These are phyloP conservation scores for Alternaria brassicicola DNA, from an alignment of 2,329 filamentous ascomycete species.

Conservation along the genomic window DNA sequence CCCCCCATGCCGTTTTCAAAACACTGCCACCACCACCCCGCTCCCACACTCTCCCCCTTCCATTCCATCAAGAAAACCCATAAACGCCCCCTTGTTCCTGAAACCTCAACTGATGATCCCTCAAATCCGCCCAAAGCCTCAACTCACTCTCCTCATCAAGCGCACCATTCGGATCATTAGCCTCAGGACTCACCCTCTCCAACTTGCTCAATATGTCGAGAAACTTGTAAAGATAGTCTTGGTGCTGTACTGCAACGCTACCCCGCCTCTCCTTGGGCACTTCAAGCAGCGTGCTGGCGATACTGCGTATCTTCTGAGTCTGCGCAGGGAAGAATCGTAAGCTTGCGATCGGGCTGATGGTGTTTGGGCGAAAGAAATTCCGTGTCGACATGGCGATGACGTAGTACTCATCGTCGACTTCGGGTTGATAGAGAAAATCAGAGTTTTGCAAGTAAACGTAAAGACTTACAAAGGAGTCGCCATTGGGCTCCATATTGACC, in stretches of 20 bases:
- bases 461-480: conserved; percentile 65
- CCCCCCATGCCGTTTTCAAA: neutral
- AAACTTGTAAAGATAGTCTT: conserved; percentile 74
- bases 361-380: conserved; percentile 13
- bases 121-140: conserved; percentile 76
- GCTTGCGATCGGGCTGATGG: conserved; percentile 24
- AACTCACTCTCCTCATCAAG: conserved; percentile 77
- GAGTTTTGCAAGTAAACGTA: conserved; percentile 18
- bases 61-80: conserved; percentile 32
- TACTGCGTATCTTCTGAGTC: conserved; percentile 84
- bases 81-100: conserved; percentile 67
- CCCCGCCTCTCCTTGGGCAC: conserved; percentile 61
- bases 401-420: neutral
- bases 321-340: conserved; percentile 45
- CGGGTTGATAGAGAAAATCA: conserved; percentile 16
- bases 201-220: conserved; percentile 76
- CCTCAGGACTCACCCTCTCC: conserved; percentile 65
- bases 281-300: conserved; percentile 79
- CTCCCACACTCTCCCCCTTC: neutral
- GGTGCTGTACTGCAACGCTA: conserved; percentile 62
- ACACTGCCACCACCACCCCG: neutral
- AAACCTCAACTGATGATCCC: conserved; percentile 78
- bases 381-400: conserved; percentile 11
- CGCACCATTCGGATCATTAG: conserved; percentile 41
- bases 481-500: conserved; percentile 80